phyloP scores from a whole-genome alignment of 768 basidiomycete genomes.

The Pisolithus albus region DNA sequence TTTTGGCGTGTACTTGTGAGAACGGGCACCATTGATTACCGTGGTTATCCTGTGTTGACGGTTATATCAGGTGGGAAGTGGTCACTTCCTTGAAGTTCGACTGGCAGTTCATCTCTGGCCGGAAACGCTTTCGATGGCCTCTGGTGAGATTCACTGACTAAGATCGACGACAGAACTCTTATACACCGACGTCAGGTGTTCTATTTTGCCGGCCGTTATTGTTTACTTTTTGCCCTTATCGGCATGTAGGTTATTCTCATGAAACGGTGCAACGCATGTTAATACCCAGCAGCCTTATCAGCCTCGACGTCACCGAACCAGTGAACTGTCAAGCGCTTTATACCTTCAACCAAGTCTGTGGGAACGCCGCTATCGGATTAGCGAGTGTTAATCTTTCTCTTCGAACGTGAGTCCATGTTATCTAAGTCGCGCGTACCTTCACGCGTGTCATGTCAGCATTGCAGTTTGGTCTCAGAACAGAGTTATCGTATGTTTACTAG shows the following conservation, averaged over 20 bases:
- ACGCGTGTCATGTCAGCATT: conserved; percentile 36
- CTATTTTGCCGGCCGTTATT: conserved; percentile 67
- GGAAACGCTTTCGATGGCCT: conserved; percentile 59
- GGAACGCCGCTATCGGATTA: conserved; percentile 60
- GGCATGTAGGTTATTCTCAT: conserved; percentile 51
- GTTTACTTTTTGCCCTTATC: conserved; percentile 54
- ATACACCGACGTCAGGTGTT: conserved; percentile 38
- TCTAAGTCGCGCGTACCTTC: background rate
- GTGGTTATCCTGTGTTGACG: conserved; percentile 6
- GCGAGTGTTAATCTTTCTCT: conserved; percentile 67
- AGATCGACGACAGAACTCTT: background rate
- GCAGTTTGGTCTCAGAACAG: conserved; percentile 61
- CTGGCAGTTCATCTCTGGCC: conserved; percentile 52
- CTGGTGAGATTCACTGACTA: conserved; percentile 36
- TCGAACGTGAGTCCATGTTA: conserved; percentile 44
- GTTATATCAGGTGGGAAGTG: conserved; percentile 54
- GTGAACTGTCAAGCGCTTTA: conserved; percentile 64
- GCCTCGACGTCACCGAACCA: conserved; percentile 51
- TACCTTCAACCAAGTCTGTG: conserved; percentile 60
- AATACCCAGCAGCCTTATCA: conserved; percentile 38
- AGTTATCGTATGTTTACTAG: conserved; percentile 46
- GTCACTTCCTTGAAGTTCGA: conserved; percentile 57
- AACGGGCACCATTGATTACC: conserved; percentile 5
- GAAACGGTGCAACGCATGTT: background rate
- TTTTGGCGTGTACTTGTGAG: conserved; percentile 55